Percentiles rank a stretch among this genome's conserved stretches.
phyloP scores from a whole-genome alignment of 768 basidiomycete species.

The Serendipita sp. region DNA sequence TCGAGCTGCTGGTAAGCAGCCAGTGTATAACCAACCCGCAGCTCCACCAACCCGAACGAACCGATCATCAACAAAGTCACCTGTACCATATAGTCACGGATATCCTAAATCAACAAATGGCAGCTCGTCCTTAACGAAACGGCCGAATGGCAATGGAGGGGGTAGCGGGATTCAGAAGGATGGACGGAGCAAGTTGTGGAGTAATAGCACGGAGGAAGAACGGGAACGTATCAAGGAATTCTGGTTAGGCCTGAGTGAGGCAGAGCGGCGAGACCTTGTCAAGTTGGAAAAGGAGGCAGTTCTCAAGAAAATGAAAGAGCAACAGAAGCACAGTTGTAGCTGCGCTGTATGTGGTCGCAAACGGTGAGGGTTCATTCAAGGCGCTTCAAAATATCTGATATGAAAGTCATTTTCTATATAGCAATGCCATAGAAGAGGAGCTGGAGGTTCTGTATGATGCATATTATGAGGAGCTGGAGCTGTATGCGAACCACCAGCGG shows the following conservation, averaged over 20 bases:
- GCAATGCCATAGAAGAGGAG: constrained; percentile 97
- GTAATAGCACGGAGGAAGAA: constrained; percentile 80
- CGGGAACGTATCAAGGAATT: constrained; percentile 96
- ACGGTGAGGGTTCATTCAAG: constrained; percentile 39
- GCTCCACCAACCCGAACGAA: constrained; percentile 19
- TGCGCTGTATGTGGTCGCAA: constrained; percentile 96
- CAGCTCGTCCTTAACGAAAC: constrained; percentile 22
- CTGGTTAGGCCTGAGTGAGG: constrained; percentile 87
- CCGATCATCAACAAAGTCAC: constrained; percentile 31
- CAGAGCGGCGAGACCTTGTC: constrained; percentile 80
- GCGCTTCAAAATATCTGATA: neutral
- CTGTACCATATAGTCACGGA: constrained; percentile 35
- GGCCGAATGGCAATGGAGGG: constrained; percentile 17
- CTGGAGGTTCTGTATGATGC: constrained; percentile 99
- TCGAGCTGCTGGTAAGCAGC: constrained; percentile 82
- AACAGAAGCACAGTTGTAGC: constrained; percentile 89
- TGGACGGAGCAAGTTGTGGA: constrained; percentile 70
- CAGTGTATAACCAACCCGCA: constrained; percentile 35
- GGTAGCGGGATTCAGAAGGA: constrained; percentile 13
- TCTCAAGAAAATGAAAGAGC: constrained; percentile 97
- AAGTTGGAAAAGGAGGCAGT: constrained; percentile 98
- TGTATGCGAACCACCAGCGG: constrained; percentile 97
- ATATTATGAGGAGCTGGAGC: constrained; percentile 99
- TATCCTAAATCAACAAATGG: constrained; percentile 26
- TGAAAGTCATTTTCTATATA: constrained; percentile 18